Conservation (phyloP, 2,329 filamentous ascomycete species). For the Fusarium sp. region DNA sequence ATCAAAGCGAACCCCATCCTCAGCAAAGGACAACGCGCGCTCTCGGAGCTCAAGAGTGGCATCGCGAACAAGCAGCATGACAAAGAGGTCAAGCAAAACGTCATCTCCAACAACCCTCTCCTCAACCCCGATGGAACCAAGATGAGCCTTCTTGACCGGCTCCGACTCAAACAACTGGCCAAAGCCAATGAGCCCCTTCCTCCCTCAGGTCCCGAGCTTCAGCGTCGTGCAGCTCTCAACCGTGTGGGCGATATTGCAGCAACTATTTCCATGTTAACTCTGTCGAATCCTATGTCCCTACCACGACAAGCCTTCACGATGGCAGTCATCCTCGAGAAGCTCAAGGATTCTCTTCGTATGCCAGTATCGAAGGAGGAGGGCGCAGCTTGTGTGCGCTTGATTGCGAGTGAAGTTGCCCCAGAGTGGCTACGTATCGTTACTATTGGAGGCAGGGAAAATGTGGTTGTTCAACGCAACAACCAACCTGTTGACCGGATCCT, state of each 20-base stretch:
- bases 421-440: slow-evolving; percentile 66
- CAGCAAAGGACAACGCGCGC: slow-evolving; percentile 73
- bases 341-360: slow-evolving; percentile 73
- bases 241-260: slow-evolving; percentile 75
- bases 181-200: slow-evolving; percentile 67
- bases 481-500: slow-evolving; percentile 55
- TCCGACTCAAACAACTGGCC: slow-evolving; percentile 76
- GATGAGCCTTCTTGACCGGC: slow-evolving; percentile 79
- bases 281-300: slow-evolving; percentile 61
- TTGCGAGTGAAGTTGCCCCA: slow-evolving; percentile 66
- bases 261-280: slow-evolving; percentile 74
- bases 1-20: slow-evolving; percentile 66
- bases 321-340: slow-evolving; percentile 69
- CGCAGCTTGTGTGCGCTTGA: slow-evolving; percentile 60
- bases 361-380: slow-evolving; percentile 66
- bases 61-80: slow-evolving; percentile 65
- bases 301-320: slow-evolving; percentile 74
- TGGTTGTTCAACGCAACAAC: slow-evolving; percentile 63
- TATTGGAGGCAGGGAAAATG: slow-evolving; percentile 66
- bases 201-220: slow-evolving; percentile 66
- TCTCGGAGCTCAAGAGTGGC: slow-evolving; percentile 75
- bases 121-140: slow-evolving; percentile 61
- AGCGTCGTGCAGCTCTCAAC: slow-evolving; percentile 73
- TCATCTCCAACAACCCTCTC: slow-evolving; percentile 47
- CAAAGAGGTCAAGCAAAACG: slow-evolving; percentile 53